These are phyloP conservation scores for Tremellales sp. DNA, from an alignment of 1,284 basidiomycete genomes.

Conservation along the genomic window DNA sequence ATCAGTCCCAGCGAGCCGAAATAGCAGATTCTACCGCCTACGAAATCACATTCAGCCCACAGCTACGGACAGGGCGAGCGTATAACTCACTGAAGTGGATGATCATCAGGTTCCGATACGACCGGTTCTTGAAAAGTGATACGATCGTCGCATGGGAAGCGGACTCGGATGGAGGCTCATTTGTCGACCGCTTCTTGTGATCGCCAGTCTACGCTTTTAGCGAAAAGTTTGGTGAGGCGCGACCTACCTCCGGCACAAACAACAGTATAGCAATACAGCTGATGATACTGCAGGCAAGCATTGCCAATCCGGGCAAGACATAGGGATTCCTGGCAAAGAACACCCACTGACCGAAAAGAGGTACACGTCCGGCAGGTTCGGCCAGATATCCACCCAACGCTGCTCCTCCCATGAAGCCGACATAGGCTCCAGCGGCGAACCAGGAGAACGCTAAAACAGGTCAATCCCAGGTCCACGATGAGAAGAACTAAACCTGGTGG, in stretches of 20 bases:
- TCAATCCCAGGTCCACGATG: no score
- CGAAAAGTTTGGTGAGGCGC: no score
- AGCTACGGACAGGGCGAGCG: not conserved
- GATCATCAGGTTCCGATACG: not conserved
- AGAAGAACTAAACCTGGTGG: no score
- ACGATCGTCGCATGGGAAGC: not conserved
- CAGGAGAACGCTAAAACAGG: not conserved
- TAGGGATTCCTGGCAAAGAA: not conserved
- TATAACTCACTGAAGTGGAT: not conserved
- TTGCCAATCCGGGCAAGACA: not conserved
- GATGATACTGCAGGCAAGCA: not conserved
- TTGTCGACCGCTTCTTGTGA: no score
- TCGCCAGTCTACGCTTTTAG: no score
- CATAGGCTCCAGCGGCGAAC: not conserved
- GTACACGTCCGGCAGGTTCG: not conserved
- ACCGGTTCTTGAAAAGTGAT: not conserved
- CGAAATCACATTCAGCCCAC: not conserved
- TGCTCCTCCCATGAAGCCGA: not conserved
- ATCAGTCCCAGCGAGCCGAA: not conserved
- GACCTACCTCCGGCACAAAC: not conserved
- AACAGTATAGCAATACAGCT: not conserved
- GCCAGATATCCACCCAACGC: not conserved
- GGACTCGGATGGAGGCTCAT: no score
- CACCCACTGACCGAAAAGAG: not conserved
- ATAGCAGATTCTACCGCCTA: not conserved